Evolutionary conservation across 768 basidiomycete genomes (phyloP).

Genomic region (Phanerochaete carnosa): DNA sequence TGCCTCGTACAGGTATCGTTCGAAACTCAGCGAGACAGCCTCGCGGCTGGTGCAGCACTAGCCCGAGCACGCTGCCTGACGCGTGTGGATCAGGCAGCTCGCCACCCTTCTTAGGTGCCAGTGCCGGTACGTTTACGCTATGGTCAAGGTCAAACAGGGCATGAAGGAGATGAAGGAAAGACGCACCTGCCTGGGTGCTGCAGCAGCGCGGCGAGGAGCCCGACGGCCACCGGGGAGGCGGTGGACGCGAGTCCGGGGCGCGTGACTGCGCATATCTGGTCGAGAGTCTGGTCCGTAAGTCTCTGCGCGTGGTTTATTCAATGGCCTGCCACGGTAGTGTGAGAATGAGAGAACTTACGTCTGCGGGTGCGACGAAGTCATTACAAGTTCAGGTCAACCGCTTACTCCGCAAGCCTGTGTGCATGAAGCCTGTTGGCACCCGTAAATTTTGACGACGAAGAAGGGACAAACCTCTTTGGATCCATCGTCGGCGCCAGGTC

Average conservation of each 20-base stretch:
- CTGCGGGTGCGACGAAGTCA: slow-evolving; percentile 93
- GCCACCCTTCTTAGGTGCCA: slow-evolving; percentile 38
- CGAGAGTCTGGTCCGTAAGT: slow-evolving; percentile 85
- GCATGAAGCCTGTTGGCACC: neutral
- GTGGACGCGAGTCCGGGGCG: slow-evolving; percentile 92
- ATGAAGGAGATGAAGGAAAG: neutral
- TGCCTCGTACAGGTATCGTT: slow-evolving; percentile 79
- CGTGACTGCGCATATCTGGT: slow-evolving; percentile 99
- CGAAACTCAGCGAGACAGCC: slow-evolving; percentile 88
- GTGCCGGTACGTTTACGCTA: slow-evolving; percentile 68
- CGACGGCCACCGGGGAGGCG: slow-evolving; percentile 89
- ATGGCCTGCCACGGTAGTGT: neutral
- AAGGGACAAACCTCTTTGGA: slow-evolving; percentile 57
- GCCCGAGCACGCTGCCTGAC: slow-evolving; percentile 63
- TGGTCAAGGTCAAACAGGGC: neutral
- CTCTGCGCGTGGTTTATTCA: slow-evolving; percentile 34
- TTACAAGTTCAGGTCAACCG: slow-evolving; percentile 98
- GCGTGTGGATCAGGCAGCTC: slow-evolving; percentile 24
- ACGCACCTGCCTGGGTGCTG: slow-evolving; percentile 87
- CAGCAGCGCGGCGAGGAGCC: slow-evolving; percentile 81
- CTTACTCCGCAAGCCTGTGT: slow-evolving; percentile 84
- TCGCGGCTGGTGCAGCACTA: slow-evolving; percentile 92
- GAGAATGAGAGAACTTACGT: slow-evolving; percentile 60
- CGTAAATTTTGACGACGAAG: neutral
- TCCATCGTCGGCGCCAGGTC: slow-evolving; percentile 98